Evolutionary conservation across 148 eudicot genomes (phyloP).

Genomic region (Persicaria tinctoria): DNA sequence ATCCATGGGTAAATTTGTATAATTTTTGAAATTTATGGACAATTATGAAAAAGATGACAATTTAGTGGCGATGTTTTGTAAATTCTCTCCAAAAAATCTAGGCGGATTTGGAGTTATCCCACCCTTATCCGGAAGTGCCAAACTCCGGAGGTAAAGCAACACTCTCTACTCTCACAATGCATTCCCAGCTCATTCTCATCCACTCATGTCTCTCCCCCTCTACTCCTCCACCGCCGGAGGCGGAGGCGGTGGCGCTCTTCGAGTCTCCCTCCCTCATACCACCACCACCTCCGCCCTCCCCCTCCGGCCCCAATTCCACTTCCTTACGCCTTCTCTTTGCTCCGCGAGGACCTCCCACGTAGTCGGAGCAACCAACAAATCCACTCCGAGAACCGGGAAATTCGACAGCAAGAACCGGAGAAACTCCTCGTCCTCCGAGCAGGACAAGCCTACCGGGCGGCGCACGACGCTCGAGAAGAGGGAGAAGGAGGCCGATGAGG

Average conservation of each 20-base stretch:
- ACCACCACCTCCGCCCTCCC: slow-evolving; percentile 15
- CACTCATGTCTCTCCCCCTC: slow-evolving; percentile 14
- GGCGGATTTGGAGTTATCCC: too few species aligned
- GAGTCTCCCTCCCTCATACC: neutral
- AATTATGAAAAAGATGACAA: too few species aligned
- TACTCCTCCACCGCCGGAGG: slow-evolving; percentile 17
- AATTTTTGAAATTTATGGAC: too few species aligned
- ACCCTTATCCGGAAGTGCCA: too few species aligned
- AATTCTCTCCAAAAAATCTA: too few species aligned
- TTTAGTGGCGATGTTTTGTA: too few species aligned
- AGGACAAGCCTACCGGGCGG: neutral
- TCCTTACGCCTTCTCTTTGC: slow-evolving; percentile 12
- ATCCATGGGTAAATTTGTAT: too few species aligned
- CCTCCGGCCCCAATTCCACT: slow-evolving; percentile 16
- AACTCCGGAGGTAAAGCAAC: too few species aligned
- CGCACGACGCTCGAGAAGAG: slow-evolving; percentile 7
- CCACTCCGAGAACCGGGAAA: slow-evolving; percentile 45
- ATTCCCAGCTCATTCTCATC: slow-evolving; percentile 7
- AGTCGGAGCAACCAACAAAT: slow-evolving; percentile 48
- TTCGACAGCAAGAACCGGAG: slow-evolving; percentile 70
- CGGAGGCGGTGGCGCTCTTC: slow-evolving; percentile 16
- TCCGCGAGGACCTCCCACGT: slow-evolving; percentile 26
- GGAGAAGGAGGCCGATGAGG: slow-evolving; percentile 9
- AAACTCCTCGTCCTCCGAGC: slow-evolving; percentile 19
- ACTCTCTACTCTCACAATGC: neutral